Percentiles rank a stretch among this genome's conserved stretches.
These are phyloP conservation scores for Colletotrichum somersetense DNA, from an alignment of 2,329 filamentous ascomycete species.

Conservation along the genomic window DNA sequence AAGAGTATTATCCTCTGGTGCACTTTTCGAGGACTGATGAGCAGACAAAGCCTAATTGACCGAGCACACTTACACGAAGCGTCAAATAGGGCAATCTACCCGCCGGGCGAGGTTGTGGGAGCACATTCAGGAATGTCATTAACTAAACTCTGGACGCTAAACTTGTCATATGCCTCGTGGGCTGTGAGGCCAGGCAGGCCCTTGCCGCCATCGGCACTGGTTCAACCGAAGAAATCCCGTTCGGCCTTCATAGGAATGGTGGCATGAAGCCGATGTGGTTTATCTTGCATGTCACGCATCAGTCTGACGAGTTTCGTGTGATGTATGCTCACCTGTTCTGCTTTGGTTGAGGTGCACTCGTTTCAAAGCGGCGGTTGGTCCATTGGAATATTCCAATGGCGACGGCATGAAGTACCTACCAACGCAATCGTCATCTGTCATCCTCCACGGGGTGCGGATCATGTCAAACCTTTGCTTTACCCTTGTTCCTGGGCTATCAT, in stretches of 20 bases:
- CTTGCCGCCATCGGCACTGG: conserved; percentile 2
- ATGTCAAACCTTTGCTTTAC: not conserved
- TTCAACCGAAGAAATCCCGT: not conserved
- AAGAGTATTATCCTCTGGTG: not conserved
- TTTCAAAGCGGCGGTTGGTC: too few relatives aligned
- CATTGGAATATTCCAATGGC: not conserved
- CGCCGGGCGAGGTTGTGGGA: not conserved
- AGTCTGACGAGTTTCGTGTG: not conserved
- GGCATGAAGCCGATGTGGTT: not conserved
- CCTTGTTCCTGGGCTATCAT: not conserved
- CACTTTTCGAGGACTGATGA: not conserved
- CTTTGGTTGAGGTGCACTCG: not conserved
- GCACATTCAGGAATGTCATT: not conserved
- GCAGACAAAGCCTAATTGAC: not conserved
- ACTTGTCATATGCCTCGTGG: not conserved
- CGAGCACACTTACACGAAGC: not conserved
- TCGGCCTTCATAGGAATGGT: not conserved
- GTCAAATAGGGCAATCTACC: not conserved
- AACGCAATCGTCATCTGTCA: not conserved
- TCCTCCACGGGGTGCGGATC: not conserved
- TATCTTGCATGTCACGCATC: not conserved
- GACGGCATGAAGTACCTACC: too few relatives aligned
- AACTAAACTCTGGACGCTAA: not conserved
- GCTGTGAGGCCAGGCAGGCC: not conserved
- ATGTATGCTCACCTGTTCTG: not conserved